These are phyloP conservation scores for Brassica cretica DNA, from an alignment of 345 rosid genomes.

Conservation along the genomic window DNA sequence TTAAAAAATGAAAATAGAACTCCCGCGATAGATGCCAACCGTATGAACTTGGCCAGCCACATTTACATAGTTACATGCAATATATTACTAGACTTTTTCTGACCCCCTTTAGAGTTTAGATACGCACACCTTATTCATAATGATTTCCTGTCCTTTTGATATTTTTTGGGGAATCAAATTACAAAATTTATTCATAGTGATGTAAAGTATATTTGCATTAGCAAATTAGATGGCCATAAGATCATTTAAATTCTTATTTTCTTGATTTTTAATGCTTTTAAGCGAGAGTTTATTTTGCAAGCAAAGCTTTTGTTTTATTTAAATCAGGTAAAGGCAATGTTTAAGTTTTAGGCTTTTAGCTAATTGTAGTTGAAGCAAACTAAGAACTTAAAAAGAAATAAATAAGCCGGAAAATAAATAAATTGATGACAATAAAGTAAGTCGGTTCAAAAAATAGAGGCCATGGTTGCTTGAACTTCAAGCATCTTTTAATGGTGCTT, in stretches of 20 bases:
- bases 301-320: not conserved
- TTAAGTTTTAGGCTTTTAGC: slow-evolving; percentile 52
- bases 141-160: not conserved
- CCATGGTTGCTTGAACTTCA: slow-evolving; percentile 81
- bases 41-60: slow-evolving; percentile 34
- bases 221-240: slow-evolving; percentile 3
- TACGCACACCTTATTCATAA: slow-evolving; percentile 1
- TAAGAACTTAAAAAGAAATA: slow-evolving; percentile 14
- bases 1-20: slow-evolving; percentile 35
- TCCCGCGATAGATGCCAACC: slow-evolving; percentile 48
- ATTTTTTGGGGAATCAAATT: not conserved
- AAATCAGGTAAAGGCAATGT: slow-evolving; percentile 49
- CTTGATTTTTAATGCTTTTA: not conserved
- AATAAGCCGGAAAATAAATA: not conserved
- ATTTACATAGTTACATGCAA: slow-evolving; percentile 20
- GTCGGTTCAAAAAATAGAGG: slow-evolving; percentile 56
- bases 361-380: slow-evolving; percentile 39
- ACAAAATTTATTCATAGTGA: not conserved
- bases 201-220: not conserved
- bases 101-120: slow-evolving; percentile 9
- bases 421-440: slow-evolving; percentile 38
- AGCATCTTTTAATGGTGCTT: slow-evolving; percentile 74
- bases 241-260: not conserved
- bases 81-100: slow-evolving; percentile 10
- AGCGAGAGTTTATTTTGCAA: not conserved